Evolutionary conservation across 2,329 filamentous ascomycete species (phyloP).

Genomic region (Chrysoporthe austroafricana): DNA sequence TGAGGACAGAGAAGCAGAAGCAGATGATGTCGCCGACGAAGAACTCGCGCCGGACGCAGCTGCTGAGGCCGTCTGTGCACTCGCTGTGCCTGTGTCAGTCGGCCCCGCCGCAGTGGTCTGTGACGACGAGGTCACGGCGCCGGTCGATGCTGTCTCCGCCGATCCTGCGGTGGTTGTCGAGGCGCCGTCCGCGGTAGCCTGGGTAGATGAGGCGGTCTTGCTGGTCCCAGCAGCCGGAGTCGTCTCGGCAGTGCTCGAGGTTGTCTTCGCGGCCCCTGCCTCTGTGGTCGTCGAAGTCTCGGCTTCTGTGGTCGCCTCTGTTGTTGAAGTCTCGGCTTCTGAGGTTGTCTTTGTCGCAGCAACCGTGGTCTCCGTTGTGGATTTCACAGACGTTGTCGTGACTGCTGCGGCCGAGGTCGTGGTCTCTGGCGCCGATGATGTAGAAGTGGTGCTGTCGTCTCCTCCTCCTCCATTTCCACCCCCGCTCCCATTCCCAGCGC

Average conservation of each 20-base stretch:
- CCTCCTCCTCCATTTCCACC: neutral
- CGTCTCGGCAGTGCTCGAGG: neutral
- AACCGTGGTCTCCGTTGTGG: neutral
- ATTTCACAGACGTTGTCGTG: neutral
- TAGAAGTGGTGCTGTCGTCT: neutral
- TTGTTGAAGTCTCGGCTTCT: neutral
- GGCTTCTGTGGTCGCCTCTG: neutral
- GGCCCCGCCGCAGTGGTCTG: neutral
- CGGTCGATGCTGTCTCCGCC: neutral
- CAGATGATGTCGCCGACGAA: conserved; percentile 4
- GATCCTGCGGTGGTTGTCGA: neutral
- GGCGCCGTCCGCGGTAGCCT: neutral
- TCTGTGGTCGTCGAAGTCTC: neutral
- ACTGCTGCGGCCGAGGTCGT: neutral
- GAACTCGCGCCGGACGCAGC: neutral
- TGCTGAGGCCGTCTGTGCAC: neutral
- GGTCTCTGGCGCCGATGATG: neutral
- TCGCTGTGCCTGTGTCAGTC: neutral
- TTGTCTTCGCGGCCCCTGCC: neutral
- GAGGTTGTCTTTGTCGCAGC: neutral
- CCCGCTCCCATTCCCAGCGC: neutral
- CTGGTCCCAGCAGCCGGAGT: neutral
- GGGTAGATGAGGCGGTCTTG: neutral
- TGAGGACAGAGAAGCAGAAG: conserved; percentile 6
- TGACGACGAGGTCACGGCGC: neutral